Base-by-base conservation (phyloP, 345 rosid genomes). In the Moricandia moricandioides region DNA sequence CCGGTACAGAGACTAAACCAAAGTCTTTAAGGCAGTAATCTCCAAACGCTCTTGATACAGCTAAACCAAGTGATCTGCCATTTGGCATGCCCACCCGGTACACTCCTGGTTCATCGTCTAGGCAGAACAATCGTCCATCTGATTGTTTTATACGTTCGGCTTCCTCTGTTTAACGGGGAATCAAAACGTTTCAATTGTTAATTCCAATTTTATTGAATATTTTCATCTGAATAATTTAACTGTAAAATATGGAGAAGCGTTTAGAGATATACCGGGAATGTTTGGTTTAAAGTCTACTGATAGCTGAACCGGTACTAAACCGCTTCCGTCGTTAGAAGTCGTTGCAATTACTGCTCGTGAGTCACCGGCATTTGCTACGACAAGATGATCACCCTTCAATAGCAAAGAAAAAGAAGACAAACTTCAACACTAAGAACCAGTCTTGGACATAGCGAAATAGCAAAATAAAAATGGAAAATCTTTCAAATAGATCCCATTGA, bases 31-130 rank as follows among this genome's bases (percentile, higher is more conserved):
- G 79, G 55, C 97, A 86, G 83, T 91, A 84, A 62, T 93, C 98
- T 9, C 98, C 98, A 0, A 93, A 79, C 55, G 98, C 91, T 79
- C 98, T 86, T 16, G 97, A 91, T 8, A 89, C 56, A 33, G 98
- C 96, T 55, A 91, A 80, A 67, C 97, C 98, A 6, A 87, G 90
- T 12, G 87, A 49, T 35, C 71, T 72, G 4, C 86, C 88, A 55
- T 84, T 82, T 0, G 96, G 98, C 87, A 58, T 83, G 91, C 93
- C 92, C 4, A 91, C 84, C 78, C 97, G 85, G 76, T 81, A 85
- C 37, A 88, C 86, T 7, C 94, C 96, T 8, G 96, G 96, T 69
- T 93, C 98, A 75, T 91, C 97, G 4, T 80, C 62, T 77, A 84
- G 78, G 67, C 97, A 83, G 57, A 86, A 84, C 26, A 91, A 85